Base-by-base conservation (phyloP, 2,329 filamentous ascomycete genomes). In the Scedosporium boydii region DNA sequence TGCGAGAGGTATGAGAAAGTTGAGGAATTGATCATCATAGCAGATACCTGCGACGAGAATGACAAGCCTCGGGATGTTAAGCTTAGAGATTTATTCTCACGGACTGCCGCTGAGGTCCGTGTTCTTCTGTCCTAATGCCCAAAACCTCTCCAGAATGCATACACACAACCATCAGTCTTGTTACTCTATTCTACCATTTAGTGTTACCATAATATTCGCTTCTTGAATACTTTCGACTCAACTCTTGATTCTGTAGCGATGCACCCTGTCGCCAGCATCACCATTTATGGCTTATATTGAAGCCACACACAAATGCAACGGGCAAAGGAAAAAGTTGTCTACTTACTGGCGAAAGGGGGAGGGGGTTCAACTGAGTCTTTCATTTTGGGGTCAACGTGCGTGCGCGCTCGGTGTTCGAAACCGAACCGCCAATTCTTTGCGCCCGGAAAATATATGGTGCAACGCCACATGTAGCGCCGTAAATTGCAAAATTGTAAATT, bases 1-100 rank as follows among this genome's bases (percentile, higher is more conserved):
- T 96, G 92, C 67, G 81, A 83, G 38, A 90, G 95, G 68, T 99
- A 98, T 74, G 91, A 84, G 69, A 77, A 79, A 60, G 70, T 84
- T 2, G 83, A 86, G 68, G 74, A 78, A 59, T 71, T 80, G 61
- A 74, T 86, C 41, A 71, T 78, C 38, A 71, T 75, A 5, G 74
- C 74, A 27, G 78, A 80, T 65, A 75, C 76, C 4, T 63, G 60
- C 14, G 58, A 44, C 10, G 64, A 65, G 7, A 69, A 65, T 6
- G 68, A 68, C 1, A 69, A 67, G 3, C 70, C 68, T 3, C 71
- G 70, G n/a, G 60, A 65, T 27, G 68, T 72, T 21, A 72, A 70
- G 41, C 68, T 80, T 16, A 72, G 78, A 41, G 71, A 73, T 6
- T 68, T 84, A 9, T 86, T 87, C 67, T 84, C 84, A 0, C 78